phyloP scores from a whole-genome alignment of 1,284 basidiomycete genomes.

The Neonothopanus nambi region DNA sequence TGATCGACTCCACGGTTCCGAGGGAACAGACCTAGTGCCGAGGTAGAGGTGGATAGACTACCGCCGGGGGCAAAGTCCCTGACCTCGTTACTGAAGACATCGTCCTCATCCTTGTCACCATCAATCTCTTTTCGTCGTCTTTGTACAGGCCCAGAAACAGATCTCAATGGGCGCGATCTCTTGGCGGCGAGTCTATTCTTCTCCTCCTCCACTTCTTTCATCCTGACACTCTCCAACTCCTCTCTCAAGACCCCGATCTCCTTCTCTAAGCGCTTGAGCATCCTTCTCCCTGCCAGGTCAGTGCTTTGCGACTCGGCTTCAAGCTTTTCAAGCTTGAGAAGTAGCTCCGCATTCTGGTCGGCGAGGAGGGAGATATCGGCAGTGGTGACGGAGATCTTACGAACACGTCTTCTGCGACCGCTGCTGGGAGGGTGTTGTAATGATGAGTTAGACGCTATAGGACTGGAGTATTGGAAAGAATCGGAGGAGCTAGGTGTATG shows the following conservation, averaged over 20 bases:
- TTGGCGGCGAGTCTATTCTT: conserved; percentile 32
- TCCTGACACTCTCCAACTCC: conserved; percentile 73
- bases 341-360: conserved; percentile 80
- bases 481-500: neutral
- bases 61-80: conserved; percentile 67
- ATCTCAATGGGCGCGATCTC: neutral
- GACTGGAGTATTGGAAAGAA: neutral
- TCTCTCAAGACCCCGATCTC: conserved; percentile 71
- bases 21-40: neutral
- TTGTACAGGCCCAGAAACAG: conserved; percentile 17
- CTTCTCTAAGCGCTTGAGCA: conserved; percentile 71
- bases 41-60: conserved; percentile 28
- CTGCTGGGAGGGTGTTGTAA: too few relatives aligned
- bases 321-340: conserved; percentile 71
- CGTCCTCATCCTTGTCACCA: conserved; percentile 33
- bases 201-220: conserved; percentile 42
- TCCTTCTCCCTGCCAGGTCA: conserved; percentile 67
- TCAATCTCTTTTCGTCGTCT: conserved; percentile 58
- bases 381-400: conserved; percentile 62
- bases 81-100: conserved; percentile 41
- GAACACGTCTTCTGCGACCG: neutral
- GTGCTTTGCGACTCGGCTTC: conserved; percentile 67
- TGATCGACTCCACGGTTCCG: neutral
- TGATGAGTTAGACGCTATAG: too few relatives aligned
- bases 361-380: conserved; percentile 69